phyloP scores from a whole-genome alignment of 305 asterid genomes.

The Petunia hybrid region DNA sequence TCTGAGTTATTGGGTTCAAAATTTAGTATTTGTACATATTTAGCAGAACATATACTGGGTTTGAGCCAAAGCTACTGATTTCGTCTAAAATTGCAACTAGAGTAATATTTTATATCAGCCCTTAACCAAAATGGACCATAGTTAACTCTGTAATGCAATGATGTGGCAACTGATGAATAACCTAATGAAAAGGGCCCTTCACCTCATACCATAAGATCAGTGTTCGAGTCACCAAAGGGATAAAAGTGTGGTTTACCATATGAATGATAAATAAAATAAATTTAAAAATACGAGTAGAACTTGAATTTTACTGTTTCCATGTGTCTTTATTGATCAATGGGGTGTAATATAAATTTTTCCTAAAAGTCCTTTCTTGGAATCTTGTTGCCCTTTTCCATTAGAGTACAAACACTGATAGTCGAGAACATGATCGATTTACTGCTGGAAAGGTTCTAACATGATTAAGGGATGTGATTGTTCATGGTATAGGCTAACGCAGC shows the following conservation, averaged over 20 bases:
- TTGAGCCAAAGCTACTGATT: too few relatives aligned
- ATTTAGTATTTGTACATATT: too few relatives aligned
- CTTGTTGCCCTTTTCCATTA: not conserved
- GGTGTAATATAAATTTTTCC: not conserved
- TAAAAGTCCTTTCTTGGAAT: not conserved
- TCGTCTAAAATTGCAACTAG: too few relatives aligned
- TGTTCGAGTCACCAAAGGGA: not conserved
- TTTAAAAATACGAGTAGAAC: not conserved
- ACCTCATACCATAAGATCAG: not conserved
- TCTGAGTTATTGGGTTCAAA: too few relatives aligned
- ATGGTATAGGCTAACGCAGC: slow-evolving; percentile 61
- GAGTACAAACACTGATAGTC: not conserved
- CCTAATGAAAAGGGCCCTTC: not conserved
- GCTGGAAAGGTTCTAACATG: not conserved
- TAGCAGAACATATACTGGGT: too few relatives aligned
- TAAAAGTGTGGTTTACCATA: not conserved
- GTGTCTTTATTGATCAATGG: slow-evolving; percentile 1
- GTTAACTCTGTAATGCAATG: slow-evolving; percentile 5
- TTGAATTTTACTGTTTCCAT: not conserved
- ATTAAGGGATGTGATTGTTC: not conserved
- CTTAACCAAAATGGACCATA: not conserved
- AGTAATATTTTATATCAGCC: too few relatives aligned
- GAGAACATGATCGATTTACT: not conserved
- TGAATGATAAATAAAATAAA: too few relatives aligned
- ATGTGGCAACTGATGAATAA: not conserved